Base-by-base conservation (phyloP, 805 yeast species). In the Teunomyces kruisii region DNA sequence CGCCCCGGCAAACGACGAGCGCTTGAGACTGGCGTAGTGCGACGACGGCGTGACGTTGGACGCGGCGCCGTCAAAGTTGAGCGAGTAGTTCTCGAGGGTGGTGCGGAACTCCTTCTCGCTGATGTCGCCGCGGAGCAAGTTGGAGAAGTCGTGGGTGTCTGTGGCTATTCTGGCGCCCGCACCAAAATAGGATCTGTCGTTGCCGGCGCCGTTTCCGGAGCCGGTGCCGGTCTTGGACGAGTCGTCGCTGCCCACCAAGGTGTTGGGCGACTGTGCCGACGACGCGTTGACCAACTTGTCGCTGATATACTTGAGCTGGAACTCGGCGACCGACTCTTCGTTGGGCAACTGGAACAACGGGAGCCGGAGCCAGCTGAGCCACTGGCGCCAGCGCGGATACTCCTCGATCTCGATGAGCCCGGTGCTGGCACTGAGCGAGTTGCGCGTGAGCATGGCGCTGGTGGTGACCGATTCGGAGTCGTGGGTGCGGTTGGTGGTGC, bases 321-420 rank as follows among this genome's bases (percentile, higher is more conserved):
- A 52, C 39, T 52, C 50, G 14, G 53, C 46, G 9, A 64, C 56
- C 40, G 62, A 67, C 13, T 56, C 61, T 13, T 66, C 71, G 2
- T 65, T 60, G 1, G 83, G 82, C 22, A 79, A 58, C 17, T 53
- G 51, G 54, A 69, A 78, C 17, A 78, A 56, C 2, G 84, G 84
- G 30, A 79, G 54, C 14, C 55, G 56, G 14, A 67, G 48, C 54
- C 58, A 62, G 42, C 64, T 57, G 19, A 76, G 40, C 41, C 59
- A 45, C 8, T 56, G 61, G 50, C 83, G 66, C 79, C 79, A 76
- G 8, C 29, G 36, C 1, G 66, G 52, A 40, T 65, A 67, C 38
- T 62, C 61, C 12, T 54, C 46, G 15, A 63, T 49, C 37, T 67
- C 68, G 9, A 59, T 63, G n/a, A 40, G 39, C 3, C 59, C 59